A percentile compares a stretch with the other conserved stretches of the same genome.
Conservation (phyloP, 805 yeast species). For the Wickerhamiella siamensis region DNA sequence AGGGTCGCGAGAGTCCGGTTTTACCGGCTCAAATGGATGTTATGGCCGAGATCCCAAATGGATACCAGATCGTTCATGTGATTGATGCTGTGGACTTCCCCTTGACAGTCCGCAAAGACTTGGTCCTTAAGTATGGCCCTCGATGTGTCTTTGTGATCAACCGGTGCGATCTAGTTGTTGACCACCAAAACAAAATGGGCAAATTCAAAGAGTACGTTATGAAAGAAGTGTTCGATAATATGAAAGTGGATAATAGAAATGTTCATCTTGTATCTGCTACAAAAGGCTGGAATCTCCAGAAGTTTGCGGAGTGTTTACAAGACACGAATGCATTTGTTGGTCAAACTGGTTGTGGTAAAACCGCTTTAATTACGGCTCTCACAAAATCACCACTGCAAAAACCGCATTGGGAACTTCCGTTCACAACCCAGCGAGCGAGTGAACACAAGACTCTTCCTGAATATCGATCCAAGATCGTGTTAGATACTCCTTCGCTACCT, state of each 20-base stretch:
- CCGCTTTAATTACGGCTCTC: constrained; percentile 55
- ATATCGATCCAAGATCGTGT: constrained; percentile 10
- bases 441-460: constrained; percentile 27
- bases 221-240: constrained; percentile 26
- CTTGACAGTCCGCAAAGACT: constrained; percentile 10
- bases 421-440: constrained; percentile 47
- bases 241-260: constrained; percentile 26
- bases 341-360: constrained; percentile 80
- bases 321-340: constrained; percentile 43
- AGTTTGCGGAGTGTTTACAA: constrained; percentile 28
- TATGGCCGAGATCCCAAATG: constrained; percentile 27
- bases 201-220: constrained; percentile 19
- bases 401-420: constrained; percentile 44
- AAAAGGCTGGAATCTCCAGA: constrained; percentile 37
- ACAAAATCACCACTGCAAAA: constrained; percentile 31
- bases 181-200: constrained; percentile 13
- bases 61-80: constrained; percentile 41
- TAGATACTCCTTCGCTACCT: constrained; percentile 23
- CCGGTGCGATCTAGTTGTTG: constrained; percentile 33
- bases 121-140: not conserved
- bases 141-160: constrained; percentile 25
- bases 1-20: constrained; percentile 3
- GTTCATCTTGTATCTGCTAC: constrained; percentile 39
- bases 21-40: constrained; percentile 15
- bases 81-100: constrained; percentile 65